Evolutionary conservation across 2,329 filamentous ascomycete species (phyloP), one percentile per base, ranked within the genome.

Genomic region (Macrophomina pseudophaseolina): DNA sequence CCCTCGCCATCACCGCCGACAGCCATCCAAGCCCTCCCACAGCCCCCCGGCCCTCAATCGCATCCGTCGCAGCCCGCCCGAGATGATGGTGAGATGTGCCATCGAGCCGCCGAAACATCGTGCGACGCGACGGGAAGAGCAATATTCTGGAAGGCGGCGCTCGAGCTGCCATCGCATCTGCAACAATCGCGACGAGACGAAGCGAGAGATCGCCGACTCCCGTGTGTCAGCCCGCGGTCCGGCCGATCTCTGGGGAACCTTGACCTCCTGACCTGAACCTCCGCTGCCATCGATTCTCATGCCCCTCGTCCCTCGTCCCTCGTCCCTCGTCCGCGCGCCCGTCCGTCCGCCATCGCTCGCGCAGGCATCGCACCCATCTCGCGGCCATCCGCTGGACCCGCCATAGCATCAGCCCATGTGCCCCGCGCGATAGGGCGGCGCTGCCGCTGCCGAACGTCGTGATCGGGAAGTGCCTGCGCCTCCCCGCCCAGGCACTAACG

Each of bases 161-260:
- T 12, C 18, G 40, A 18, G 11, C 35, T 42, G n/a, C 35, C 11
- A 33, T 23, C 16, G 33, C 7, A 28, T 52, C 49, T 16, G 14
- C 52, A 32, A 30, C 46, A 28, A 30, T 30, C 30, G 32, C 58
- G 28, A 44, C 42, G 42, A 14, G 42, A 8, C 42, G 42, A 16
- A 3, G 16, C 32, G 44, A 62, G n/a, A 3, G 42, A 62, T 48
- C 32, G 32, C 42, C 58, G 40, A 33, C 28, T 18, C 53, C 35
- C 35, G 33, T 58, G 12, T 42, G 42, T 48, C 40, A 46, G 12
- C 28, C 44, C 16, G 32, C 58, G 58, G 58, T 49, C 58, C 42
- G 42, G 58, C 44, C 58, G 58, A 62, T 62, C 58, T 62, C 58
- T 49, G 58, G 58, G 42, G 44, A 62, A 60, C 54, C 18, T 44